Conservation (phyloP, 139 green algal genomes). For the Chlamydomonas urium region DNA sequence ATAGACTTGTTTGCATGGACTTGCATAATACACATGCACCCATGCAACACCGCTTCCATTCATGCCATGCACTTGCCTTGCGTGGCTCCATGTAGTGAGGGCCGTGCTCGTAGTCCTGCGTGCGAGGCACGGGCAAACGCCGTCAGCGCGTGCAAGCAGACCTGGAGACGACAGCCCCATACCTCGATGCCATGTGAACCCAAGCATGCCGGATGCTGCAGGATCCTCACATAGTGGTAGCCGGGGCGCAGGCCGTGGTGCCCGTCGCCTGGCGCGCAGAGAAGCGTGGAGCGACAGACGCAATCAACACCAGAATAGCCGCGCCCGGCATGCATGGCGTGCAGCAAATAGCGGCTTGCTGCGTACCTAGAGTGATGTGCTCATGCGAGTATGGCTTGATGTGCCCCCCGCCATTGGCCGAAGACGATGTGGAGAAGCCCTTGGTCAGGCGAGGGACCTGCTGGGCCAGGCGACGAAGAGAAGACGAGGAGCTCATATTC, state of each 20-base stretch:
- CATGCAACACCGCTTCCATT: too few relatives aligned
- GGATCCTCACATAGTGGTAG: constrained; percentile 35
- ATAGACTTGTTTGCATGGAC: neutral
- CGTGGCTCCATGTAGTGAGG: constrained; percentile 30
- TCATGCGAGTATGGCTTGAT: constrained; percentile 9
- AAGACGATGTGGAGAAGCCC: constrained; percentile 7
- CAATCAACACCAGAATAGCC: too few relatives aligned
- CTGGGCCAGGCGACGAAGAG: neutral
- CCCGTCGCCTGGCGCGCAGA: constrained; percentile 33
- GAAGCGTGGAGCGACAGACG: too few relatives aligned
- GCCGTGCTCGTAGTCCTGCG: constrained; percentile 44
- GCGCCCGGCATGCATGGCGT: too few relatives aligned
- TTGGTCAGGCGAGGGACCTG: constrained; percentile 9
- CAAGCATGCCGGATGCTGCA: neutral
- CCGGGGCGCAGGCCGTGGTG: constrained; percentile 33
- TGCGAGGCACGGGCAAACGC: too few relatives aligned
- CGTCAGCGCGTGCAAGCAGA: too few relatives aligned
- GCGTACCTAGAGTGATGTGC: neutral
- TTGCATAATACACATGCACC: neutral
- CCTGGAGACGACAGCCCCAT: too few relatives aligned
- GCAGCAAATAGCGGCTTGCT: too few relatives aligned
- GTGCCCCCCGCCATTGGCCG: neutral
- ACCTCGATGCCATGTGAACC: too few relatives aligned
- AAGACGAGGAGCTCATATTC: too few relatives aligned
- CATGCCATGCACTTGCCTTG: constrained; percentile 16